Evolutionary conservation across 2,329 filamentous ascomycete genomes (phyloP), one percentile per base, ranked within the genome.

Genomic region (Colletotrichum falcatum): DNA sequence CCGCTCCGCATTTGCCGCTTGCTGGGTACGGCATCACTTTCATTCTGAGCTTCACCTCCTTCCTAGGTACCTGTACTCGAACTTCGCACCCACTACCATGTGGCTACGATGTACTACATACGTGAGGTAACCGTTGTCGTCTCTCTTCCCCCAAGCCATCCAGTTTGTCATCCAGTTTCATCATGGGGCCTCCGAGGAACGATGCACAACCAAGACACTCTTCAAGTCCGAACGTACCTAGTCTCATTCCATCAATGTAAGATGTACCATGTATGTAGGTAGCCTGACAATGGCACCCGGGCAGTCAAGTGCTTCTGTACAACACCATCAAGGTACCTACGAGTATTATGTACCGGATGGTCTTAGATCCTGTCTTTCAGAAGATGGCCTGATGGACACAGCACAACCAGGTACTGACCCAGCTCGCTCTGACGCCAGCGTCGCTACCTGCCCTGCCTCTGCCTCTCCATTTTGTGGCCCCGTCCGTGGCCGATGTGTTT

Each of bases 351-450:
- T 33, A 33, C 30, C 44, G 62, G 53, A 37, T 65, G 55, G 42
- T 23, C 56, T 60, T 42, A 60, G n/a, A 60, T 14, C 26, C 28
- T 23, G 14, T 23, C n/a, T 23, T 23, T 23, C n/a, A 9, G 7
- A 48, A 26, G 35, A 18, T 53, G 35, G 53, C 28, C 37, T 23
- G 51, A 37, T n/a, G 11, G 23, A 28, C 37, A 18, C 9, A 12
- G 26, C 48, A 18, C 9, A 11, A 26, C 48, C 35, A 39, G 14
- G 12, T 26, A 14, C 11, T 35, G 26, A 18, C 12, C 66, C 64
- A 54, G 68, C 68, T 71, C 49, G 68, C 68, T 71, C 59, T 71
- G 64, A 68, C 64, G 64, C 61, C 67, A 67, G 53, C 53, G 37
- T 59, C 51, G 64, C 26, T 35, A 67, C 58, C 58, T 67, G 37